phyloP scores from a whole-genome alignment of 805 yeast species.

The Candida incommunis region DNA sequence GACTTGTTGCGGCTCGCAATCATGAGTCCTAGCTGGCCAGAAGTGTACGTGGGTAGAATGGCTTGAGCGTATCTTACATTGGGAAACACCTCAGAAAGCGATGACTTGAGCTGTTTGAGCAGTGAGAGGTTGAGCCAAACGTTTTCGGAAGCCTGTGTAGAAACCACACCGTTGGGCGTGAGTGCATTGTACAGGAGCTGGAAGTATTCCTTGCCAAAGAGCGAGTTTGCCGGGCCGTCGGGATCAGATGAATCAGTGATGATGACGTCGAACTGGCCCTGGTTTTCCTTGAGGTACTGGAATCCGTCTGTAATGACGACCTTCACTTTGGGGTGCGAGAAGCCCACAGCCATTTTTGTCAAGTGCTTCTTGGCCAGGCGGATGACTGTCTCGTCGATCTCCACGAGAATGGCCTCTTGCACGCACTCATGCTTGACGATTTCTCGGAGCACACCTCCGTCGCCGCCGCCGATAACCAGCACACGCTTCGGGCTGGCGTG shows the following conservation, averaged over 20 bases:
- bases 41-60: conserved; percentile 91
- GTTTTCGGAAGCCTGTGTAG: conserved; percentile 73
- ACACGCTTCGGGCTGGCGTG: conserved; percentile 66
- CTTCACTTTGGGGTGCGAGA: conserved; percentile 49
- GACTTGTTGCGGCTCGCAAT: conserved; percentile 68
- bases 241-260: conserved; percentile 92
- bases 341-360: conserved; percentile 60
- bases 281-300: conserved; percentile 41
- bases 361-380: conserved; percentile 54
- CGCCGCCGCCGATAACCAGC: conserved; percentile 90
- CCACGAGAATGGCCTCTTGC: conserved; percentile 64
- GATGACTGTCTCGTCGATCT: conserved; percentile 76
- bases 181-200: conserved; percentile 50
- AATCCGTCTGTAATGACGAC: conserved; percentile 74
- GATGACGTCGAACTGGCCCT: conserved; percentile 58
- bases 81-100: conserved; percentile 77
- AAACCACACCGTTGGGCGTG: conserved; percentile 49
- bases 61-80: conserved; percentile 84
- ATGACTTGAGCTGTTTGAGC: conserved; percentile 67
- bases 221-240: conserved; percentile 88
- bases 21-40: conserved; percentile 98
- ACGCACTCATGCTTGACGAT: conserved; percentile 56
- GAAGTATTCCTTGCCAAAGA: conserved; percentile 69
- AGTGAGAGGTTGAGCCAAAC: conserved; percentile 85
- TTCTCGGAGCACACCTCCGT: conserved; percentile 88